Base-by-base conservation (phyloP, 352 stramenopile species). In the Globisporangium echinulatum region DNA sequence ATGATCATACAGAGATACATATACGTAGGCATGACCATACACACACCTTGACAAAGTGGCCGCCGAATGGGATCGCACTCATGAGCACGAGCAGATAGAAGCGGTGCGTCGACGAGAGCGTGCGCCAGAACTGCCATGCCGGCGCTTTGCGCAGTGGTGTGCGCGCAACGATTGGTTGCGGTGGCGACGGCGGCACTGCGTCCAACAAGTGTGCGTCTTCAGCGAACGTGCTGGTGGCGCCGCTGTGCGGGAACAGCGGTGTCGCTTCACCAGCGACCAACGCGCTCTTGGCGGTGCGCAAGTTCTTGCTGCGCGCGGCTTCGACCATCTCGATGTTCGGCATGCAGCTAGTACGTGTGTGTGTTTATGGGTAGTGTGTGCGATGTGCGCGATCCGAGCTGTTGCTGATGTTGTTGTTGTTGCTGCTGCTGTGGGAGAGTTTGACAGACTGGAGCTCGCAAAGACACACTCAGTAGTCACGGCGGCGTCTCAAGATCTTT, bases 21-120 rank as follows among this genome's bases (percentile, higher is more conserved):
- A 25, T 25, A 25, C 25, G 25, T 25, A 25, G 25, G 2, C 25
- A 25, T 25, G 25, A 25, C 25, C 25, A 25, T 7, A 10, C 11
- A 38, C 62, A 13, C 5, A 86, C 76, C 72, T 92, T 95, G 55
- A 92, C 85, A 56, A 95, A 95, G 70, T 94, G 85, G 36, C 79
- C 83, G 38, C 83, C 82, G 61, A 95, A 92, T 40, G 85, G 83
- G 58, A 95, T 90, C 67, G 67, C 81, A 63, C 82, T 90, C 77
- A 95, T 92, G 64, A 92, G 79, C 17, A 95, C 3, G 7, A 95
- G 70, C 50, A 95, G 69, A 58, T 75, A 95, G 65, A 92, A 92
- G 50, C 85, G 83, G 60, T 93, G 78, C 47, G 73, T 70, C 1
- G 71, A 59, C 38, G 82, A 85, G 50, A 78, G 87, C 36, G 80